These are phyloP conservation scores for Fusarium sp. DNA, from an alignment of 2,329 filamentous ascomycete genomes.

Conservation along the genomic window DNA sequence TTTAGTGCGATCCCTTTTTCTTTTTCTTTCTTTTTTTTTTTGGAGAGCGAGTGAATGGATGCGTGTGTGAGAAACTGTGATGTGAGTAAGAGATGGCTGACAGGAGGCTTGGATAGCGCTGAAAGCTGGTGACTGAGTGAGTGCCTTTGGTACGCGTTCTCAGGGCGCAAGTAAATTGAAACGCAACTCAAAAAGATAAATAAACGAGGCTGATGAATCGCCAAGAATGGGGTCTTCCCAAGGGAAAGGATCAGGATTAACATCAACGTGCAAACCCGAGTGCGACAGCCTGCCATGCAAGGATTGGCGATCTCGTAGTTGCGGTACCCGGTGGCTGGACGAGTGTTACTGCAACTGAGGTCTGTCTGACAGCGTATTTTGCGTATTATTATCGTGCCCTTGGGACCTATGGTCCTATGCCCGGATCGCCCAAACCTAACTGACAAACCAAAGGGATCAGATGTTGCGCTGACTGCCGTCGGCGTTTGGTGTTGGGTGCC, in stretches of 20 bases:
- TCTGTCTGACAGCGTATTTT: slow-evolving; percentile 7
- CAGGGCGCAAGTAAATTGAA: slow-evolving; percentile 32
- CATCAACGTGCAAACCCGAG: slow-evolving; percentile 17
- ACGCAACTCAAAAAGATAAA: slow-evolving; percentile 6
- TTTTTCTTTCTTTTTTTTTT: no score
- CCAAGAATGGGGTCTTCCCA: slow-evolving; percentile 1
- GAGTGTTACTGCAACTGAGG: no score
- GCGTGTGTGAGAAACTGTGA: no score
- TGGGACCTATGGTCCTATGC: neutral
- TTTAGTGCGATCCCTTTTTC: neutral
- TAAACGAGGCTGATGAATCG: slow-evolving; percentile 27
- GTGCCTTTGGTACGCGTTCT: slow-evolving; percentile 10
- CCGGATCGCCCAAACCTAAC: slow-evolving; percentile 5
- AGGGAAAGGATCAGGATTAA: slow-evolving; percentile 1
- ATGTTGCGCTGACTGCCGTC: slow-evolving; percentile 23
- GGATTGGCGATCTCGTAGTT: slow-evolving; percentile 16
- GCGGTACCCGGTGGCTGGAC: slow-evolving; percentile 11
- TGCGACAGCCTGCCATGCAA: slow-evolving; percentile 27
- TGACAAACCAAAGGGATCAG: neutral
- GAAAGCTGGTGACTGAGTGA: slow-evolving; percentile 1
- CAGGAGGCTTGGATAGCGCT: slow-evolving; percentile 33
- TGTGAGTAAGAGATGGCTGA: slow-evolving; percentile 21
- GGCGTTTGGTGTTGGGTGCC: slow-evolving; percentile 3
- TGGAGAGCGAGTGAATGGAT: no score
- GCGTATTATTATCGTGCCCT: slow-evolving; percentile 4